Base-by-base conservation (phyloP, 495 filamentous ascomycete species). In the Cudoniella acicularis region DNA sequence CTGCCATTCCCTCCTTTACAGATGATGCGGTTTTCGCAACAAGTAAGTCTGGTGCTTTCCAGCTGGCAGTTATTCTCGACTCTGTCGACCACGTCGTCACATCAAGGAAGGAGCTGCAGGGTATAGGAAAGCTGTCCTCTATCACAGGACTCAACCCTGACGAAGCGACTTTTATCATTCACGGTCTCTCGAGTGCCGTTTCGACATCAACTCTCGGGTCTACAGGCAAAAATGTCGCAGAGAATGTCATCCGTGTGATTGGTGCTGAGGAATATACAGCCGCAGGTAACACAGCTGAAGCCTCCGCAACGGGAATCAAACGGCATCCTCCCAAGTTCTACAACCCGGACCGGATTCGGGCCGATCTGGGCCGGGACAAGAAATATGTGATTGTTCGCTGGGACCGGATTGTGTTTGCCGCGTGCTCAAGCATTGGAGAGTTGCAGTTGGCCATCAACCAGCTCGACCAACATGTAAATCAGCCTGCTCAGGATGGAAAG, bases 11-110 rank as follows among this genome's bases (percentile, higher is more conserved):
- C 8, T 26, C 30, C 0, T 64, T 64, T 48, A 64, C 62, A 13
- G 58, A 64, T 47, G 62, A 64, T 52, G 27, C 43, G 9, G 50
- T 64, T 13, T 64, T 64, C 36, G 10, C 22, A 16, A 11, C 9
- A n/a, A 10, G 26, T 1, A 61, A 64, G 46, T 40, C 30, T 20
- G 52, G 43, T 1, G 18, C 57, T 10, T 61, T 64, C 41, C 62
- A 64, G 45, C 17, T 64, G 3, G 62, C 57, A 26, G 58, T 46
- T 22, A 26, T 57, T 13, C 40, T 36, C 6, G 30, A 36, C 13
- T 36, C 30, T 36, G 13, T 13, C 6, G n/a, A n/a, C n/a, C n/a
- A n/a, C n/a, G n/a, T n/a, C n/a, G n/a, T n/a, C n/a, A n/a, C n/a
- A n/a, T n/a, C n/a, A n/a, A n/a, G n/a, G n/a, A n/a, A n/a, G n/a